phyloP scores from a whole-genome alignment of 2,329 filamentous ascomycete genomes.

The Didymella lethalis region DNA sequence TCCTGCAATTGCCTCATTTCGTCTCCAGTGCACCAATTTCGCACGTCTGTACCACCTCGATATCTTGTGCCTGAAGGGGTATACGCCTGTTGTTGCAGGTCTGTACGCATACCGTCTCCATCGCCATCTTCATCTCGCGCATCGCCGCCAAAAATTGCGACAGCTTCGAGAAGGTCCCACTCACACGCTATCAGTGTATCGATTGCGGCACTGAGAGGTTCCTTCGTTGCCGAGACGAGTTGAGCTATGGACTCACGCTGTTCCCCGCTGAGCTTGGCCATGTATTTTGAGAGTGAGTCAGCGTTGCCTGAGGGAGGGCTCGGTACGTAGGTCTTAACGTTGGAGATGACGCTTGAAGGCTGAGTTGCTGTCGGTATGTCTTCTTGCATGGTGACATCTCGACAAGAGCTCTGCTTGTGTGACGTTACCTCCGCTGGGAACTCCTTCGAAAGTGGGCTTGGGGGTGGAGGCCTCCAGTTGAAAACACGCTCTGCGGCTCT shows the following conservation, averaged over 20 bases:
- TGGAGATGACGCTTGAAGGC: neutral
- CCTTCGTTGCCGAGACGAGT: constrained; percentile 8
- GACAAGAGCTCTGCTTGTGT: neutral
- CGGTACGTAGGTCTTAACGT: neutral
- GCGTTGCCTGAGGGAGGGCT: neutral
- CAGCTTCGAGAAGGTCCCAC: constrained; percentile 16
- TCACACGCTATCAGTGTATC: neutral
- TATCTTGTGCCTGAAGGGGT: neutral
- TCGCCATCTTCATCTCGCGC: neutral
- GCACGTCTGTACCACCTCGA: neutral
- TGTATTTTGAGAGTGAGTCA: neutral
- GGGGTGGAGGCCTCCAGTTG: no score
- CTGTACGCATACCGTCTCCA: no score
- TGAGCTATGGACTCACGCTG: constrained; percentile 1
- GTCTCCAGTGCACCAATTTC: neutral
- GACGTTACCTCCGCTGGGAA: neutral
- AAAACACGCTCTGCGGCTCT: no score
- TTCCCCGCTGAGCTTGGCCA: constrained; percentile 1
- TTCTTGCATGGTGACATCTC: neutral
- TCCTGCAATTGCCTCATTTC: neutral
- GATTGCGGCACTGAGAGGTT: constrained; percentile 5
- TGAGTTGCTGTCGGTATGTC: neutral
- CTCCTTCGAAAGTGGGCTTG: neutral
- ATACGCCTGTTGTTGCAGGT: neutral
- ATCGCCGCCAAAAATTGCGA: constrained; percentile 2